Evolutionary conservation across 768 basidiomycete genomes (phyloP).

Genomic region (Terana coerulea): DNA sequence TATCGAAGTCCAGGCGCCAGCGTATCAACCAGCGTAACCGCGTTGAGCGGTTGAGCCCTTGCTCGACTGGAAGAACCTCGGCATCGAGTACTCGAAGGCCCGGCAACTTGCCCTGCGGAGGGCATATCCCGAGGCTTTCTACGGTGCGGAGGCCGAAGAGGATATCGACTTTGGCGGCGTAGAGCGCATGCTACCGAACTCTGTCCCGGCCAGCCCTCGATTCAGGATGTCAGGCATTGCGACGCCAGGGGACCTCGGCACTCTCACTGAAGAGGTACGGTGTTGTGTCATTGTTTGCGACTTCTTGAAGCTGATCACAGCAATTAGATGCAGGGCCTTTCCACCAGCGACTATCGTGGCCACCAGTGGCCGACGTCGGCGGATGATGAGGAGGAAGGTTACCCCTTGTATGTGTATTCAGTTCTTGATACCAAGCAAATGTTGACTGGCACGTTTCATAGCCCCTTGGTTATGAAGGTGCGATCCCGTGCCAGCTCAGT

Average conservation of each 20-base stretch:
- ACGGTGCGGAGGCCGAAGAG: conserved; percentile 50
- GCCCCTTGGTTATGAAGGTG: conserved; percentile 88
- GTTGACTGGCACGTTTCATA: conserved; percentile 27
- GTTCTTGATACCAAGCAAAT: conserved; percentile 5
- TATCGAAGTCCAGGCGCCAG: conserved; percentile 85
- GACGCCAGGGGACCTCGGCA: conserved; percentile 93
- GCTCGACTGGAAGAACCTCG: conserved; percentile 97
- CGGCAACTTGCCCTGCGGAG: conserved; percentile 86
- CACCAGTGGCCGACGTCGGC: conserved; percentile 53
- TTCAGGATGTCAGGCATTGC: conserved; percentile 69
- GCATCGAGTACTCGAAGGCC: conserved; percentile 95
- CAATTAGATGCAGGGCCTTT: conserved; percentile 86
- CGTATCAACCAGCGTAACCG: conserved; percentile 98
- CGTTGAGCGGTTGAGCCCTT: conserved; percentile 92
- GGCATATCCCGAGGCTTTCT: conserved; percentile 94
- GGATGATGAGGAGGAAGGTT: conserved; percentile 88
- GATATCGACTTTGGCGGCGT: conserved; percentile 60
- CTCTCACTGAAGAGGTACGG: conserved; percentile 77
- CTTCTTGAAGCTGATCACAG: too few species aligned
- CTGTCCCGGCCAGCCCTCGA: conserved; percentile 85
- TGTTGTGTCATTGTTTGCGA: not conserved
- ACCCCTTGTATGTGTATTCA: conserved; percentile 68
- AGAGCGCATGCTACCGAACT: conserved; percentile 65
- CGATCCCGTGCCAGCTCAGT: conserved; percentile 80
- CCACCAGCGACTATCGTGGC: conserved; percentile 84